phyloP scores from a whole-genome alignment of 176 grass and related monocot genomes.

The Themeda triandra region DNA sequence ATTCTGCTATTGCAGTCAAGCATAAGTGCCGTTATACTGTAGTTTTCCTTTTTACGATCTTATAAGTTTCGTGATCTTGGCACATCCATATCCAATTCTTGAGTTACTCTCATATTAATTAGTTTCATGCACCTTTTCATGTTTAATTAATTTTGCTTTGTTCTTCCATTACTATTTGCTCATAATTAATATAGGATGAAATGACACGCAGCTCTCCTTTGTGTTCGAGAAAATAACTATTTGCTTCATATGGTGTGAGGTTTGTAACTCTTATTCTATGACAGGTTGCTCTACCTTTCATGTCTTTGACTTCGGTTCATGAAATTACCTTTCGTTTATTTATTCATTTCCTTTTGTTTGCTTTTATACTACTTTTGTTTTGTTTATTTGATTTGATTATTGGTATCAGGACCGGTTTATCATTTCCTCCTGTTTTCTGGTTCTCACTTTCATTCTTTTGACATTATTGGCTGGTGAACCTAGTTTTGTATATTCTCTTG shows the following conservation, averaged over 20 bases:
- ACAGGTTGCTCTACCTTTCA: background rate
- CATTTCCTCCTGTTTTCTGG: background rate
- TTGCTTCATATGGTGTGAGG: background rate
- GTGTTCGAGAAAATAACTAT: background rate
- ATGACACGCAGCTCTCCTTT: background rate
- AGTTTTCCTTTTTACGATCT: constrained; percentile 2
- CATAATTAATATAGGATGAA: background rate
- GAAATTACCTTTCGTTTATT: background rate
- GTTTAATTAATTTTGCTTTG: background rate
- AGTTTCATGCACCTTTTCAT: background rate
- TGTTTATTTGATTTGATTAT: background rate
- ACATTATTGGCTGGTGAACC: background rate
- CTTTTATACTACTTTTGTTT: background rate
- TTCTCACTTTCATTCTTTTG: constrained; percentile 3
- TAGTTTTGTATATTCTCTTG: no score
- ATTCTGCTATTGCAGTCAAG: background rate
- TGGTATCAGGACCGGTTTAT: background rate
- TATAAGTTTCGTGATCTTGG: background rate
- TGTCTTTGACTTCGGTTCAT: background rate
- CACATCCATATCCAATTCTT: background rate
- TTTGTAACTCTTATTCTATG: background rate
- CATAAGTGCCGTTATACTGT: background rate
- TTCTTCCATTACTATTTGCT: constrained; percentile 8
- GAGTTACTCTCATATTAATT: background rate
- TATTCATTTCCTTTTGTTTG: constrained; percentile 8